A percentile compares a stretch with the other conserved stretches of the same genome.
These are phyloP conservation scores for Graphium sp. DNA, from an alignment of 2,329 filamentous ascomycete genomes.

Conservation along the genomic window DNA sequence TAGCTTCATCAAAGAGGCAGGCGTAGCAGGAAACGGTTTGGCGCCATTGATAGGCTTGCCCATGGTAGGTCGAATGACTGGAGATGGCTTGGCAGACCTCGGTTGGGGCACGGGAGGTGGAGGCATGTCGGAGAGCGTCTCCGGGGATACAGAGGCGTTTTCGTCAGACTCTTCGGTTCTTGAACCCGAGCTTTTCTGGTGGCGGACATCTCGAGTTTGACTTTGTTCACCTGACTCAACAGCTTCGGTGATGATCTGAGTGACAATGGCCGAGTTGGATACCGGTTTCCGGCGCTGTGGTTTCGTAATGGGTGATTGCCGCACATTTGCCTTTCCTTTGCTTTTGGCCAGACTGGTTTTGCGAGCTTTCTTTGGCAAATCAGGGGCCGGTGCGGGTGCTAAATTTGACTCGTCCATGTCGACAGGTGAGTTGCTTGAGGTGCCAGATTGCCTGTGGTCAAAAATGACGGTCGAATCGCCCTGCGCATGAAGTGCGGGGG, in stretches of 20 bases:
- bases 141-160: constrained; percentile 47
- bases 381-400: constrained; percentile 22
- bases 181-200: no score
- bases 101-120: constrained; percentile 51
- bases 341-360: constrained; percentile 35
- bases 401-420: no score
- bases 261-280: constrained; percentile 37
- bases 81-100: constrained; percentile 47
- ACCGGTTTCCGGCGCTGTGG: constrained; percentile 36
- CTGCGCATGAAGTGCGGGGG: constrained; percentile 63
- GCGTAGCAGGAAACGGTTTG: constrained; percentile 47
- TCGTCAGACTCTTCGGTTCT: constrained; percentile 46
- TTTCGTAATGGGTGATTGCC: constrained; percentile 59
- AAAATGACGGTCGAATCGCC: constrained; percentile 30
- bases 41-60: constrained; percentile 1
- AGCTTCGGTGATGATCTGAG: constrained; percentile 36
- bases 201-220: constrained; percentile 10
- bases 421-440: constrained; percentile 33
- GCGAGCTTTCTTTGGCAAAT: constrained; percentile 28
- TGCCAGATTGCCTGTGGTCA: constrained; percentile 25
- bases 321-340: constrained; percentile 33
- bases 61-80: constrained; percentile 37
- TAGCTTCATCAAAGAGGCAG: constrained; percentile 75
- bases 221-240: constrained; percentile 15
- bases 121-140: constrained; percentile 48